Evolutionary conservation across 495 filamentous ascomycete species (phyloP), one percentile per base, ranked within the genome.

Genomic region (Penicillium coffeae): DNA sequence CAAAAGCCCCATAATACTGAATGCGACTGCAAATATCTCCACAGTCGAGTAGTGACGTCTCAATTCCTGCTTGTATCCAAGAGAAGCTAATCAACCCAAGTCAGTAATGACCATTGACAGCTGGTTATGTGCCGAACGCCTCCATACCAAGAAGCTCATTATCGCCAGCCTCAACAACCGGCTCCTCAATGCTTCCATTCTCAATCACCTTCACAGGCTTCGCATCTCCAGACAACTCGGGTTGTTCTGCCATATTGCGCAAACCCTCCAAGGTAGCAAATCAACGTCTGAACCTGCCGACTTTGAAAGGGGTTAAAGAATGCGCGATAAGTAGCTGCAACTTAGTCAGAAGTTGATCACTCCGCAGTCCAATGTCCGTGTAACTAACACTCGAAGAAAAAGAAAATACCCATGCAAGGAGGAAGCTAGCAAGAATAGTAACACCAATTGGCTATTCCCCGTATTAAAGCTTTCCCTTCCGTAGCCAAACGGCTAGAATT

Each of bases 11-110:
- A 88, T 88, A 48, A 88, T 88, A 53, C 76, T 81, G 54, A 88
- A 88, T 0, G 83, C 83, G 45, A 88, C 83, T 16, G 82, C 84
- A 51, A 87, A 87, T 25, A 87, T 74, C 60, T 87, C 79, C 20
- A 85, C 55, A 49, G 79, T 80, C 8, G 77, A 80, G 48, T 86
- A 87, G 47, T 84, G 83, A 3, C 84, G 74, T 10, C 79, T 72
- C 38, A 87, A 65, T 60, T 87, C 84, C 62, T 87, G 84, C 63
- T 83, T 86, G 72, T 87, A 87, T 0, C 84, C 84, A 50, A 87
- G 64, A 2, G 57, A 60, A 14, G 62, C 63, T 68, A 30, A 19
- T 18, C 14, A 14, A 33, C 21, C 8, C 37, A 38, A 12, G 18
- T 43, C 10, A 55, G 42, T 27, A 41, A 37, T 63, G 32, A 60